Conservation (phyloP, 257 asterid genomes). For the Echium plantagineum region DNA sequence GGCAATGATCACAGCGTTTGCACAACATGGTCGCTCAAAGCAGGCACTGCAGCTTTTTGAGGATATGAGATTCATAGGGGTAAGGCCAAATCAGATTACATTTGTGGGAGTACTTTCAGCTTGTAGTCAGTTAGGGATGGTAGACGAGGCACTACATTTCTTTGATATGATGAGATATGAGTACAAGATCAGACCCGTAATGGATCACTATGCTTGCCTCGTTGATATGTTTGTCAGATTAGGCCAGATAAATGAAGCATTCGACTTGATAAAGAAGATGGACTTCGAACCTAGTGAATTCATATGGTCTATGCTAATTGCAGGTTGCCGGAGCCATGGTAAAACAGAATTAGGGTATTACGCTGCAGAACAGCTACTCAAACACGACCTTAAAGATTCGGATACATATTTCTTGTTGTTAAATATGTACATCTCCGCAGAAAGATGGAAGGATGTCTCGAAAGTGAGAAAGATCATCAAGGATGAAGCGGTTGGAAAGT, state of each 20-base stretch:
- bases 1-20: conserved; percentile 62
- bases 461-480: conserved; percentile 64
- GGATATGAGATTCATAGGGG: conserved; percentile 77
- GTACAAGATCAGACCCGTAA: conserved; percentile 54
- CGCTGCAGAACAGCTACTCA: conserved; percentile 72
- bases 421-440: conserved; percentile 66
- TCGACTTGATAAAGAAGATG: conserved; percentile 42
- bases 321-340: conserved; percentile 81
- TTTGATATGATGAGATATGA: conserved; percentile 63
- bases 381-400: conserved; percentile 51
- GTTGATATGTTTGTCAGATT: conserved; percentile 71
- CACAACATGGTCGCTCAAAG: conserved; percentile 55
- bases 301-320: conserved; percentile 72
- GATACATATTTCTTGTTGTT: conserved; percentile 53
- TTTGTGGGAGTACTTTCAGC: conserved; percentile 82
- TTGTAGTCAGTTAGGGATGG: conserved; percentile 83
- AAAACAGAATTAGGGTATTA: conserved; percentile 46
- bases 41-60: conserved; percentile 69
- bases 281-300: conserved; percentile 54
- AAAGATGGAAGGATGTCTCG: conserved; percentile 65
- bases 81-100: conserved; percentile 72
- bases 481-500: conserved; percentile 43
- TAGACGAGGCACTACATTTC: conserved; percentile 51
- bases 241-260: conserved; percentile 68
- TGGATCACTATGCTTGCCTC: conserved; percentile 76